Evolutionary conservation across 2,329 filamentous ascomycete species (phyloP).

Genomic region (Chaetothyriales sp.): DNA sequence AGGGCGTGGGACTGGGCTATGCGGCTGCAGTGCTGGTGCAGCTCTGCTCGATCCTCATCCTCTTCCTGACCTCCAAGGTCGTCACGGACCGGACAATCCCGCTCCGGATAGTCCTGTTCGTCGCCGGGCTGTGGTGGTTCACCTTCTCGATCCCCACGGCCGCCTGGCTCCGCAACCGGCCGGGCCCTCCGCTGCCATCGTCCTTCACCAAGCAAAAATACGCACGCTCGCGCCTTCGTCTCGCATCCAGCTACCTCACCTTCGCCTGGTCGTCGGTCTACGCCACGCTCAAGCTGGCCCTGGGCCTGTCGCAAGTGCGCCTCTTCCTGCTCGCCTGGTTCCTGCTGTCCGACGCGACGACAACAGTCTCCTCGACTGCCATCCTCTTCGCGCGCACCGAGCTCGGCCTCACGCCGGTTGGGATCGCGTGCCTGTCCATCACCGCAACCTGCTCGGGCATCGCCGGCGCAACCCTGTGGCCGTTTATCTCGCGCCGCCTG

Average conservation of each 20-base stretch:
- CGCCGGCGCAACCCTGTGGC: slow-evolving; percentile 71
- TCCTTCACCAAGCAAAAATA: neutral
- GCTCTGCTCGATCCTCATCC: slow-evolving; percentile 58
- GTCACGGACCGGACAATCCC: slow-evolving; percentile 61
- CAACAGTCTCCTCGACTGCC: slow-evolving; percentile 78
- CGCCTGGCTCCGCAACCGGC: slow-evolving; percentile 65
- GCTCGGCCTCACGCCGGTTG: slow-evolving; percentile 66
- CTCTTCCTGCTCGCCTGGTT: slow-evolving; percentile 83
- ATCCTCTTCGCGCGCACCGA: slow-evolving; percentile 86
- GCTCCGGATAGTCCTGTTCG: slow-evolving; percentile 63
- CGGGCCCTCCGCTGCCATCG: slow-evolving; percentile 50
- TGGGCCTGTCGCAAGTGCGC: slow-evolving; percentile 55
- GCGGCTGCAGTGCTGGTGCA: slow-evolving; percentile 70
- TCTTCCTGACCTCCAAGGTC: slow-evolving; percentile 37
- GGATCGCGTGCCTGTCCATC: slow-evolving; percentile 73
- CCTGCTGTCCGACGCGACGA: slow-evolving; percentile 74
- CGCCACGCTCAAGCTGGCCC: slow-evolving; percentile 45
- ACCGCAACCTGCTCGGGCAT: slow-evolving; percentile 71
- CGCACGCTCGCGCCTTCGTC: neutral
- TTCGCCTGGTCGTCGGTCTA: slow-evolving; percentile 28
- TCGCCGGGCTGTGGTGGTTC: slow-evolving; percentile 79
- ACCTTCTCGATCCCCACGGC: slow-evolving; percentile 70
- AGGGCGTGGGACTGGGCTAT: slow-evolving; percentile 80
- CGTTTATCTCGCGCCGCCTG: slow-evolving; percentile 53
- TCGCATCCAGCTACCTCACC: neutral